Base-by-base conservation (phyloP, 805 yeast genomes). In the Yarrowia phangngaensis region DNA sequence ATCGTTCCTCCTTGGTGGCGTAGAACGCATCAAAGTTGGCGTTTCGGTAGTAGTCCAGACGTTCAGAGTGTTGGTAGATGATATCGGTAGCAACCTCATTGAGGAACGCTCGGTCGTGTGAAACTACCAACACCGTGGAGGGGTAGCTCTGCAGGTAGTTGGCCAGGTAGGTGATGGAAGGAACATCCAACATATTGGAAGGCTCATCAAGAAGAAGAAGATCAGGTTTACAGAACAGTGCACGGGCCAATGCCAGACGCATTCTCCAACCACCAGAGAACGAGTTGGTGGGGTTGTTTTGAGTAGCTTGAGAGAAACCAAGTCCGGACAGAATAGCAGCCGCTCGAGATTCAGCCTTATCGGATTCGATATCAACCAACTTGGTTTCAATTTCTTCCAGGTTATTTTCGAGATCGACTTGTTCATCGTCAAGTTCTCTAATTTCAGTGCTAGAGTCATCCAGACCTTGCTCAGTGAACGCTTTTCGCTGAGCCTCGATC, bases 211-310 rank as follows among this genome's bases (percentile, higher is more conserved):
- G 75, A 63, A 92, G 71, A 56, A 92, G 72, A 56, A 92, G 72
- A 66, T 92, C 98, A 0, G 98, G 98, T 64, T 87, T 82, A 75
- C 97, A 90, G 75, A 92, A 92, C 64, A 92, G 75, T 0, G 98
- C 98, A 69, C 98, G 80, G 3, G 98, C 98, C 53, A 92, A 75
- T n/a, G 97, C 85, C 56, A 92, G 75, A 73, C 98, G 84, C 98
- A 92, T 92, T 76, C 98, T 83, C 98, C 98, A 92, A 80, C 99
- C 99, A 78, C 99, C 99, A 47, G 97, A 88, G 65, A 92, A 92
- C 20, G 88, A 76, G 56, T 87, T 90, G 5, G 97, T 88, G 23
- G 95, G 81, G 55, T 73, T 73, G 36, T 72, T 69, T 65, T 92
- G 98, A 5, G 96, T 76, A 59, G 84, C 95, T 54, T 78, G 77